Evolutionary conservation across 441 rosid genomes (phyloP), one percentile per base, ranked within the genome.

Genomic region (Hypseocharis bilobata): DNA sequence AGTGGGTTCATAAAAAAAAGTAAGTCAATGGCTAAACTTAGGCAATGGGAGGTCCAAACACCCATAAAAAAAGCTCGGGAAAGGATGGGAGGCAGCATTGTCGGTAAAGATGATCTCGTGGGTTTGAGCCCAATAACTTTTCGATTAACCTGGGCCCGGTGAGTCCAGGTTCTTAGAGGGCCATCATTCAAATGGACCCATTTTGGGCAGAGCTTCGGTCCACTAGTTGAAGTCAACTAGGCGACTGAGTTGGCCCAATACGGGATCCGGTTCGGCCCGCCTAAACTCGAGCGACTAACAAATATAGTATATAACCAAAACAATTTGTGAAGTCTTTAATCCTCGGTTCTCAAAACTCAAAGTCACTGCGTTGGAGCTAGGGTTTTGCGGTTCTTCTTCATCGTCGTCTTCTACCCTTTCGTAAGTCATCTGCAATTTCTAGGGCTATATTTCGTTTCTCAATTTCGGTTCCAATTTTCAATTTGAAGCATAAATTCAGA

Each of bases 371-470:
- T 10, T 54, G 23, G 59, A 26, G 30, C 11, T 54, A 54, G 59
- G 59, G 59, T 54, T 38, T 30, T 25, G 65, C 34, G 84, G 81
- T 63, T 69, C 77, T 80, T 78, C 75, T 83, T 82, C 30, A 6
- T 34, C 80, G 77, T 69, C 76, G 62, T 72, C 76, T 47, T 8
- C 52, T 6, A 13, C 59, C 25, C 32, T 54, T 32, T 11, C 59
- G 59, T 54, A 54, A 54, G 59, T 26, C 23, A 1, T 23, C 61
- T 36, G 65, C 65, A 62, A 34, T 74, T 69, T 72, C 20, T 49
- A 27, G 70, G 60, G 68, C 25, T 57, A 8, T 2, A 20, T 34
- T 11, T 19, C 26, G 42, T 1, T 32, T 25, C n/a, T 57, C 14
- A 6, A 20, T 34, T 11, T 19, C 26, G 42, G 5, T 32, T 25